Conservation (phyloP, 1,139 yeast genomes). For the Candida frijolesensis region DNA sequence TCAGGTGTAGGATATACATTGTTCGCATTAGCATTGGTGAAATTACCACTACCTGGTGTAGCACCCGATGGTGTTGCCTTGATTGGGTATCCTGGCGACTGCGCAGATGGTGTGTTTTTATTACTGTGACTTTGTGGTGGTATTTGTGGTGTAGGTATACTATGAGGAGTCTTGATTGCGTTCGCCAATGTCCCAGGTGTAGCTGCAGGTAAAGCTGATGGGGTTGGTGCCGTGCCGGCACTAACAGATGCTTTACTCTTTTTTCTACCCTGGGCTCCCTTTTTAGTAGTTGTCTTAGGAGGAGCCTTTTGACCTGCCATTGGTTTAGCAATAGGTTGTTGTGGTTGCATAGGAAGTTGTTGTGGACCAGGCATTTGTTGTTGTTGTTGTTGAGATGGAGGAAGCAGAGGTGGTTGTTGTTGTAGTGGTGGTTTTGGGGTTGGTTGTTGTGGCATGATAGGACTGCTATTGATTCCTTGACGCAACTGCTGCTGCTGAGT, state of each 20-base stretch:
- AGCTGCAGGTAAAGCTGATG: constrained; percentile 27
- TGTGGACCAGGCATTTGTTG: constrained; percentile 16
- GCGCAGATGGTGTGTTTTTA: constrained; percentile 45
- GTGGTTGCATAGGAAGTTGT: constrained; percentile 17
- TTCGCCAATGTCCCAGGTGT: constrained; percentile 46
- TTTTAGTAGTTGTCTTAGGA: constrained; percentile 9
- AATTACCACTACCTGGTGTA: constrained; percentile 13
- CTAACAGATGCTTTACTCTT: constrained; percentile 31
- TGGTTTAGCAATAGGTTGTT: constrained; percentile 17
- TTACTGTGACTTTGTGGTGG: constrained; percentile 35
- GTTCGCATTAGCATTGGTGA: constrained; percentile 4
- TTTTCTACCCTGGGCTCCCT: constrained; percentile 22
- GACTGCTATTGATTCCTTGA: constrained; percentile 22
- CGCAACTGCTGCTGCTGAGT: constrained; percentile 17
- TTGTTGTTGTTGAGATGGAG: constrained; percentile 16
- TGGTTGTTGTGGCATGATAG: constrained; percentile 26
- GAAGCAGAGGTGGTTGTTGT: constrained; percentile 3
- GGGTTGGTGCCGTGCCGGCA: constrained; percentile 17
- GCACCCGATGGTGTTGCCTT: constrained; percentile 12
- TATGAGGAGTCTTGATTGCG: constrained; percentile 48
- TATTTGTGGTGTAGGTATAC: constrained; percentile 48
- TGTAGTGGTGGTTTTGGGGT: constrained; percentile 19
- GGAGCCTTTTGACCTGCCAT: constrained; percentile 16
- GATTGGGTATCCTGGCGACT: constrained; percentile 35
- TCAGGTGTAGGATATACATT: constrained; percentile 23